Conservation (phyloP, 306 rosid species). For the Trichosanthes cucumerina region DNA sequence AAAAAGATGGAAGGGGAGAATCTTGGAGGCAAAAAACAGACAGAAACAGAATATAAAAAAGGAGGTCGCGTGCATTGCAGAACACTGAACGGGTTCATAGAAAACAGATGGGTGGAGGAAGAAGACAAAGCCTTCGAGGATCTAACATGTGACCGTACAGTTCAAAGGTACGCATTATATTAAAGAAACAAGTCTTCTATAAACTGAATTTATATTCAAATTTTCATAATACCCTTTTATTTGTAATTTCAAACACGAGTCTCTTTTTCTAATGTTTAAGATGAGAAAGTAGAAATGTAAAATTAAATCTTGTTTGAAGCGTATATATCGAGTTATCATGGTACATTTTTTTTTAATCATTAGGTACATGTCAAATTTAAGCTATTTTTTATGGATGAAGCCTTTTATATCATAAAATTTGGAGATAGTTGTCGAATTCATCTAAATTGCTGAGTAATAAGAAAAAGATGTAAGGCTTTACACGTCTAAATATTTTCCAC, state of each 20-base stretch:
- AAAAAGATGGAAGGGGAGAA: background rate
- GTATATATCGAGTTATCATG: no score
- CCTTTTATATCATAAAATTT: no score
- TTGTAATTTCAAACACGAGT: background rate
- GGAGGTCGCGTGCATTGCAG: background rate
- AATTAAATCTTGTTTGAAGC: no score
- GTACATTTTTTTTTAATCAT: no score
- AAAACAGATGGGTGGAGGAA: background rate
- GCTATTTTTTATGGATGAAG: no score
- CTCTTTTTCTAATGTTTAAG: no score
- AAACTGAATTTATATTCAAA: background rate
- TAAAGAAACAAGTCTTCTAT: background rate
- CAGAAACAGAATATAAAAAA: background rate
- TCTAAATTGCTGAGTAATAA: no score
- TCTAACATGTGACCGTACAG: slow-evolving; percentile 10
- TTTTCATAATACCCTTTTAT: background rate
- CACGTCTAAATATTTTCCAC: background rate
- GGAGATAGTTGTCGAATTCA: no score
- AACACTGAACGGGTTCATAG: background rate
- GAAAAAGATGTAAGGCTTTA: background rate
- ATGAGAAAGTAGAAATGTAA: no score
- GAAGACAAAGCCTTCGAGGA: background rate
- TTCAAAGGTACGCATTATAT: background rate
- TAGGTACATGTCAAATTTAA: no score
- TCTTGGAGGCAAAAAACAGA: background rate